Base-by-base conservation (phyloP, 257 asterid species). In the Salvia splendens region DNA sequence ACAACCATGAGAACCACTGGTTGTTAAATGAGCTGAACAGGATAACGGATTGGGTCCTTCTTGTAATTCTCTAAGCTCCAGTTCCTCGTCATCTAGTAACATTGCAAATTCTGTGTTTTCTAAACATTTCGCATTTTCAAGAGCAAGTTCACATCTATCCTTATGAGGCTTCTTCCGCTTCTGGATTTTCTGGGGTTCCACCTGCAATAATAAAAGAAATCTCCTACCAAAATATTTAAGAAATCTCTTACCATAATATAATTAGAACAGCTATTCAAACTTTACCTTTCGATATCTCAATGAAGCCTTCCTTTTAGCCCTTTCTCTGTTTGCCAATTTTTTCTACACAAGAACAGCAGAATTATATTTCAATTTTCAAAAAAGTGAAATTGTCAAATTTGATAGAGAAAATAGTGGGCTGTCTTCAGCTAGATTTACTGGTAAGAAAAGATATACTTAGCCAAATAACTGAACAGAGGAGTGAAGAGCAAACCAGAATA, bases 21-120 rank as follows among this genome's bases (percentile, higher is more conserved):
- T 69, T 30, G 84, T 67, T 61, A 91, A 83, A 87, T 94, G 99
- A 15, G 84, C 81, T 69, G 87, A 84, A 77, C 96, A 94, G 45
- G 88, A 78, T 56, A 91, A 72, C 17, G 97, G 86, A 74, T 83
- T 91, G 36, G 96, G 87, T 71, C 96, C 96, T 41, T 81, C 86
- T 79, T 80, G 95, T 71, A 86, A 70, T 77, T 94, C 98, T 80
- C 83, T 80, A 67, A 94, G 88, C 82, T 94, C 98, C 71, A 94
- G 81, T 72, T 91, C 99, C 82, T 94, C 99, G 61, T 94, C 99
- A 78, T 94, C 99, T 67, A 80, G 59, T 78, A 94, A 83, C 55
- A 50, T 53, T 52, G 80, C 78, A 66, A 78, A 82, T 64, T 83
- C 84, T 12, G 45, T 52, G 71, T 75, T 74, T 68, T 87, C 91